A percentile compares a stretch with the other conserved stretches of the same genome.
phyloP scores from a whole-genome alignment of 1,284 basidiomycete genomes.

The Moesziomyces sp. region DNA sequence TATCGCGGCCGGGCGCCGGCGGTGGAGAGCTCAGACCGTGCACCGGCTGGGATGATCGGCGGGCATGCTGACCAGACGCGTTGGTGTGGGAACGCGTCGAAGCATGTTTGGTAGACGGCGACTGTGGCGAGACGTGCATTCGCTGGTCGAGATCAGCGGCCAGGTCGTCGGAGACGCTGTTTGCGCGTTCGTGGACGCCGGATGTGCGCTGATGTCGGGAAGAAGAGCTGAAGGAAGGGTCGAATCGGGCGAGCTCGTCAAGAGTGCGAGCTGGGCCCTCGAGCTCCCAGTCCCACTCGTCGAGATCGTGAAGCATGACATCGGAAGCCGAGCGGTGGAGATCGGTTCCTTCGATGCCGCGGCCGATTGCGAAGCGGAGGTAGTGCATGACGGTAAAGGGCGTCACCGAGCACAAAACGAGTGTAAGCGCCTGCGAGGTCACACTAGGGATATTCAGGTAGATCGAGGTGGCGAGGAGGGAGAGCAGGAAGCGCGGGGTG shows the following conservation, averaged over 20 bases:
- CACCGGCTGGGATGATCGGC: neutral
- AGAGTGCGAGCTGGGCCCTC: conserved; percentile 71
- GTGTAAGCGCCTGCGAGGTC: conserved; percentile 78
- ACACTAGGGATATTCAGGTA: conserved; percentile 85
- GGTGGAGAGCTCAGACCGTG: neutral
- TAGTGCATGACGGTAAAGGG: conserved; percentile 82
- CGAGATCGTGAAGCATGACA: conserved; percentile 29
- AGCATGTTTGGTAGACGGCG: conserved; percentile 3
- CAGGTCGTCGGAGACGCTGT: conserved; percentile 60
- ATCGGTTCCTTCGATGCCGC: conserved; percentile 73
- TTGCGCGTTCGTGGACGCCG: neutral
- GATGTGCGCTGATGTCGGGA: neutral
- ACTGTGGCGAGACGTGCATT: conserved; percentile 11
- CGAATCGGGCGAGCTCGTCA: conserved; percentile 33
- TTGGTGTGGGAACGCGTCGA: neutral
- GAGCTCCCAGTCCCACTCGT: conserved; percentile 69
- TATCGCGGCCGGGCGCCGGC: conserved; percentile 7
- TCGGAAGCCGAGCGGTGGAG: conserved; percentile 39
- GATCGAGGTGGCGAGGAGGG: conserved; percentile 83
- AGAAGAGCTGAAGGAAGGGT: conserved; percentile 7
- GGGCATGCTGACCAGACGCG: neutral
- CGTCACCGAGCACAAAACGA: conserved; percentile 80
- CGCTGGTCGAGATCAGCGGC: conserved; percentile 15
- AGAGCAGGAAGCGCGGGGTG: conserved; percentile 83
- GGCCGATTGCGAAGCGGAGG: conserved; percentile 84